phyloP scores from a whole-genome alignment of 202 grass and related monocot genomes.

The Carex sylvatica region DNA sequence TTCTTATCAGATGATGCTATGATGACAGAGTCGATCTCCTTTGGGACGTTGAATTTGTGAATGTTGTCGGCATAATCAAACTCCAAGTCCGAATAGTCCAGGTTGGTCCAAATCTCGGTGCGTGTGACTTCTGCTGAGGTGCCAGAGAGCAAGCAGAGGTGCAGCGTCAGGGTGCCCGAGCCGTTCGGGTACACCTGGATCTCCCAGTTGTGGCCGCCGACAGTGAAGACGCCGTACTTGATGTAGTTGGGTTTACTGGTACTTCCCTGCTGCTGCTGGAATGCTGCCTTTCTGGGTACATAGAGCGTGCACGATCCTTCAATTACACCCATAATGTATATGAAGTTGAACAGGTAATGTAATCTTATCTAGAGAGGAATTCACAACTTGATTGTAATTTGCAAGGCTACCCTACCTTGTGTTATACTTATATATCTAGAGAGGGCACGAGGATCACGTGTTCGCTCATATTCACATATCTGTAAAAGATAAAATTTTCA shows the following conservation, averaged over 20 bases:
- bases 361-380: no score
- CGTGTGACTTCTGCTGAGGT: background rate
- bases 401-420: no score
- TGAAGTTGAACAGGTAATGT: no score
- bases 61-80: background rate
- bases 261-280: background rate
- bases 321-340: background rate
- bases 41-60: background rate
- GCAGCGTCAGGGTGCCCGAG: background rate
- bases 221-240: background rate
- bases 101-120: background rate
- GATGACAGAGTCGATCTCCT: background rate
- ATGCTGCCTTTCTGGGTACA: background rate
- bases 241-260: background rate
- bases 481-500: no score
- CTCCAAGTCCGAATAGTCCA: background rate
- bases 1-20: background rate
- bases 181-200: slow-evolving; percentile 10
- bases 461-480: background rate
- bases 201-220: background rate
- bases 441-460: background rate
- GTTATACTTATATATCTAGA: background rate
- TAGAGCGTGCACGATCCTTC: background rate
- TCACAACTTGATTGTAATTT: no score
- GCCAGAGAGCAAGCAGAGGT: slow-evolving; percentile 38